Base-by-base conservation (phyloP, 495 filamentous ascomycete genomes). In the Penicillium cinerascens region DNA sequence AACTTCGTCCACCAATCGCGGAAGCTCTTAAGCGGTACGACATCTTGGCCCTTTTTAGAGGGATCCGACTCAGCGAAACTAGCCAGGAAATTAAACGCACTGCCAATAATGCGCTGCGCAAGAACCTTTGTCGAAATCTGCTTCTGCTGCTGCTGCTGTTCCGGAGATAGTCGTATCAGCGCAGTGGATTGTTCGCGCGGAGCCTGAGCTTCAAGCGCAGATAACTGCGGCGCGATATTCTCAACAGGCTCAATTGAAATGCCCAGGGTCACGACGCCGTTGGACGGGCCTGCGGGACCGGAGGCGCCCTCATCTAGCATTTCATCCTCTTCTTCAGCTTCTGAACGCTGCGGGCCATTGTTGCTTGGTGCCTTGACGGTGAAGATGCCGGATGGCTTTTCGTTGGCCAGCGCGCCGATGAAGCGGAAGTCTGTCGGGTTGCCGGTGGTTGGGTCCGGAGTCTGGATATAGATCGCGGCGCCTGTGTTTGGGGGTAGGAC, bases 1-100 rank as follows among this genome's bases (percentile, higher is more conserved):
- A 99, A 99, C 71, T 96, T 97, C 44, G 71, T 77, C 93, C 93
- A 99, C 93, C 95, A 99, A 47, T 96, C 91, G 65, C 88, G 84
- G 69, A 99, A 97, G 11, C 85, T 87, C 72, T 86, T 89, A 48
- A 99, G 64, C 29, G 95, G 90, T 20, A 99, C 87, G 11, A 95
- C 84, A 65, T 97, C 92, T 44, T 86, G 79, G 10, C 82, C 88
- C 33, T 72, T 77, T 16, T 60, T 55, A 9, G 51, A 64, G 10
- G 63, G 61, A 58, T 74, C 74, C 8, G 64, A 69, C 42, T 76
- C 78, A 40, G 86, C 87, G 77, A 95, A 97, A 59, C 91, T 88
- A 20, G 92, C 84, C 40, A 99, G 74, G 66, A 95, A 97, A 69
- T 97, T 96, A 61, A 96, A 99, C n/a, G 91, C 92, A 67, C 96